Conservation (phyloP, 352 stramenopile genomes). For the Pythium rhizo-oryzae region DNA sequence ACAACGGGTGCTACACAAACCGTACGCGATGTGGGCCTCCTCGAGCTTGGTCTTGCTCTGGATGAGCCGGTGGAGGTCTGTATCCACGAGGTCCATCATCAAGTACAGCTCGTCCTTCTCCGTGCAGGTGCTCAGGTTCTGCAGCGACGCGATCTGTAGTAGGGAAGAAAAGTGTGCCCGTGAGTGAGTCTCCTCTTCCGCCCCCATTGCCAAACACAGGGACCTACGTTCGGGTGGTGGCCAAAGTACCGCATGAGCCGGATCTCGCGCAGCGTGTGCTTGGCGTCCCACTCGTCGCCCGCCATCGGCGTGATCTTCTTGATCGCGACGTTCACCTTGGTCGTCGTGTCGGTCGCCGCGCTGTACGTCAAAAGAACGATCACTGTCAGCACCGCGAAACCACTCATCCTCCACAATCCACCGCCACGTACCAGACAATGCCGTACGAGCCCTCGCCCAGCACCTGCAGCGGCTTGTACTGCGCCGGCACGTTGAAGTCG, state of each 20-base stretch:
- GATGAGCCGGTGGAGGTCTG: conserved; percentile 90
- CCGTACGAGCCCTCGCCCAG: conserved; percentile 93
- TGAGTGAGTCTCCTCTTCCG: background rate
- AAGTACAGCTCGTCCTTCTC: conserved; percentile 94
- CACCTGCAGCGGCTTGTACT: conserved; percentile 85
- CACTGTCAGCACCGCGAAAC: background rate
- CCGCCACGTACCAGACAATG: conserved; percentile 74
- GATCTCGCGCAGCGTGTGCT: conserved; percentile 92
- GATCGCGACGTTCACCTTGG: conserved; percentile 86
- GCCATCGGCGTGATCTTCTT: conserved; percentile 95
- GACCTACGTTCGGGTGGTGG: conserved; percentile 81
- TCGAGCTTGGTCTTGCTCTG: conserved; percentile 89
- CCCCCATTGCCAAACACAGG: background rate
- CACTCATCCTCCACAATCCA: background rate
- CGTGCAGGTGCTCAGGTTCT: conserved; percentile 83
- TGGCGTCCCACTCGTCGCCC: conserved; percentile 87
- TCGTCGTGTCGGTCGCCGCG: conserved; percentile 70
- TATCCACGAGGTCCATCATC: conserved; percentile 95
- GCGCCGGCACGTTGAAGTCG: conserved; percentile 81
- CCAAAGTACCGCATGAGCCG: conserved; percentile 91
- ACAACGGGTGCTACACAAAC: conserved; percentile 14
- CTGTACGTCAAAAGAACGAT: conserved; percentile 27
- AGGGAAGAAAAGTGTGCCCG: background rate
- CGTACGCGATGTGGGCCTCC: conserved; percentile 72
- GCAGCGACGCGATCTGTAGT: conserved; percentile 69